A percentile compares a stretch with the other conserved stretches of the same genome.
Conservation (phyloP, 371 early-diverging fungal species). For the Rhizopus microsporus region DNA sequence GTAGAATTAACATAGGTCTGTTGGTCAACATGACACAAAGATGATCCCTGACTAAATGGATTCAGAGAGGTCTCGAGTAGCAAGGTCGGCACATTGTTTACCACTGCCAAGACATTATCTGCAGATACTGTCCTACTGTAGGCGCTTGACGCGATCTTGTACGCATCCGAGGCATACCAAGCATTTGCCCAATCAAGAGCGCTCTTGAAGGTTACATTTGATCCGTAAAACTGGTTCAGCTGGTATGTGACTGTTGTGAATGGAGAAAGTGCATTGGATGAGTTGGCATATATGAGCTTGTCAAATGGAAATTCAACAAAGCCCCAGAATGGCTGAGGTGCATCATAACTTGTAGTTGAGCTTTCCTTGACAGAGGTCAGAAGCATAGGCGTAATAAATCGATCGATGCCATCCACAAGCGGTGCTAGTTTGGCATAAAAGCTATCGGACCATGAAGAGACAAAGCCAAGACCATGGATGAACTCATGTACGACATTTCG, state of each 20-base stretch:
- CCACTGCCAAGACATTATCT: conserved; percentile 17
- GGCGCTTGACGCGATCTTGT: conserved; percentile 5
- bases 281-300: conserved; percentile 24
- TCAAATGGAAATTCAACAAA: conserved; percentile 52
- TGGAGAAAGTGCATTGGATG: conserved; percentile 23
- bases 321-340: conserved; percentile 42
- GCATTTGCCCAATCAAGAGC: conserved; percentile 36
- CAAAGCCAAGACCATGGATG: conserved; percentile 70
- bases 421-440: conserved; percentile 26
- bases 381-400: conserved; percentile 10
- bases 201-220: conserved; percentile 27
- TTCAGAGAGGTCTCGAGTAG: conserved; percentile 33
- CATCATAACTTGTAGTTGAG: conserved; percentile 4
- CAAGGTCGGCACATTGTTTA: conserved; percentile 8
- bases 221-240: conserved; percentile 26
- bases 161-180: conserved; percentile 24
- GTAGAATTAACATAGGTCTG: conserved; percentile 17
- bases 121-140: conserved; percentile 21
- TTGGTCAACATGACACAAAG: conserved; percentile 39
- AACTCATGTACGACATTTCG: conserved; percentile 62
- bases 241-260: conserved; percentile 17
- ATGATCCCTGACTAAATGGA: conserved; percentile 37
- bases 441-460: conserved; percentile 54
- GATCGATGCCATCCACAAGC: conserved; percentile 14
- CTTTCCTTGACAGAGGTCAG: neutral